A percentile compares a stretch with the other conserved stretches of the same genome.
Evolutionary conservation across 176 grass and related monocot genomes (phyloP).

Genomic region (Ensete ventricosum): DNA sequence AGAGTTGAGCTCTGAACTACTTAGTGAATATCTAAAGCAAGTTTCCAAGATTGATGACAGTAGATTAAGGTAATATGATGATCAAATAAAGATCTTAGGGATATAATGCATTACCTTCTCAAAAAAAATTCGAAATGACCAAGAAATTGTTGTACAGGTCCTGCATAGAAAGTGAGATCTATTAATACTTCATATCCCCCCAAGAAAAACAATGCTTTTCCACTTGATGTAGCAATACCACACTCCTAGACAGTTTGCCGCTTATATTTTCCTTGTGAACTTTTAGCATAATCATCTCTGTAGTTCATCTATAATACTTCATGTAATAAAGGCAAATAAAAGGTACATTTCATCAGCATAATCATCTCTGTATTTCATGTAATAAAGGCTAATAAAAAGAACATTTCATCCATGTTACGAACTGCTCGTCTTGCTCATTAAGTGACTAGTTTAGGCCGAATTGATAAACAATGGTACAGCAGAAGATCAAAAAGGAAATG

Average conservation of each 20-base stretch:
- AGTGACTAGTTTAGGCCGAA: too few species aligned
- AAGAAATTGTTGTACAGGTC: conserved; percentile 97
- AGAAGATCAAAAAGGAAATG: too few species aligned
- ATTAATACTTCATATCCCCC: not conserved
- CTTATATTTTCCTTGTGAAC: not conserved
- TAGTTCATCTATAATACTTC: too few species aligned
- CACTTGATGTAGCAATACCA: not conserved
- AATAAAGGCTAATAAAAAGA: too few species aligned
- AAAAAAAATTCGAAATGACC: conserved; percentile 94
- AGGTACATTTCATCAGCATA: too few species aligned
- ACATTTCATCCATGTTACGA: too few species aligned
- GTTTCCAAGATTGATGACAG: not conserved
- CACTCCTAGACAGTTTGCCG: not conserved
- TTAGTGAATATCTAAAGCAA: not conserved
- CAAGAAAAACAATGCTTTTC: not conserved
- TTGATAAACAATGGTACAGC: too few species aligned
- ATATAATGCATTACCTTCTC: conserved; percentile 62
- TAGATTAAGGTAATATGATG: not conserved
- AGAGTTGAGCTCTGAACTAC: not conserved
- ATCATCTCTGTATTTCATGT: too few species aligned
- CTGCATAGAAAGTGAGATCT: conserved; percentile 32
- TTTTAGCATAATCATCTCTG: not conserved
- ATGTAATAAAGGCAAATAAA: too few species aligned
- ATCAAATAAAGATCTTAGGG: not conserved
- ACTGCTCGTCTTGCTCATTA: too few species aligned